Conservation (phyloP, 345 rosid species). For the Brassica napus region Da-Ae NC_063446.1:20952501-20953000, state of each 20-base stretch:
- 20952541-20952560: no score
- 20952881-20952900: background rate
- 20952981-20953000: background rate
- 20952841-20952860: conserved; percentile 38
- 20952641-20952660: no score
- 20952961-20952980: background rate
- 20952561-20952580: no score
- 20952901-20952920: background rate
- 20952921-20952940: background rate
- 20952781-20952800: conserved; percentile 49
- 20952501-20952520: no score
- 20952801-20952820: conserved; percentile 43
- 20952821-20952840: conserved; percentile 51
- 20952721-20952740: conserved; percentile 54
- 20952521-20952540: no score
- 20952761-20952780: conserved; percentile 58
- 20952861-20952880: conserved; percentile 22
- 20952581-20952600: no score
- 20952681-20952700: no score
- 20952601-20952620: no score
- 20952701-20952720: conserved; percentile 43
- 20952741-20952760: conserved; percentile 50
- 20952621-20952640: no score
- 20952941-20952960: background rate
- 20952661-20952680: no score